Evolutionary conservation across 1,284 basidiomycete species (phyloP).

Genomic region (Phlebopus sp.): DNA sequence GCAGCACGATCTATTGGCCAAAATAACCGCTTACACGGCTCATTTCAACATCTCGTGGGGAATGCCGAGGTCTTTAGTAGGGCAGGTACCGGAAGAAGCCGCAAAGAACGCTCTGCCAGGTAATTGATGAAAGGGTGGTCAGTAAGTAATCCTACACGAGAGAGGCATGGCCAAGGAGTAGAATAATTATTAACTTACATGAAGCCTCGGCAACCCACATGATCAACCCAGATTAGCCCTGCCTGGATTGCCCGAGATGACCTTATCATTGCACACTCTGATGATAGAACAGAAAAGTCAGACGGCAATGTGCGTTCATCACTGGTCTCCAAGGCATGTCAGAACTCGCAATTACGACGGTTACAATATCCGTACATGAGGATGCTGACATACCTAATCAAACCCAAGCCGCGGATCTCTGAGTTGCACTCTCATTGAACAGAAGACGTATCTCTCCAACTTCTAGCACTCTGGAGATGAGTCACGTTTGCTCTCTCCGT

Average conservation of each 20-base stretch:
- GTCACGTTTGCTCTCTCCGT: slow-evolving; percentile 1
- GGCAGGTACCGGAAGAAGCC: slow-evolving; percentile 21
- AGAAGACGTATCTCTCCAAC: slow-evolving; percentile 15
- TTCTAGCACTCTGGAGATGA: slow-evolving; percentile 5
- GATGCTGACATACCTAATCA: slow-evolving; percentile 23
- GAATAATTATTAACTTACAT: slow-evolving; percentile 14
- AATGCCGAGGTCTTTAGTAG: slow-evolving; percentile 10
- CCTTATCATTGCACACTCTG: slow-evolving; percentile 21
- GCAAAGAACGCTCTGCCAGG: not conserved
- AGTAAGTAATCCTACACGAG: slow-evolving; percentile 1
- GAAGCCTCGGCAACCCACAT: slow-evolving; percentile 19
- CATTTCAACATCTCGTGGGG: slow-evolving; percentile 11
- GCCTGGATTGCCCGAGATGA: slow-evolving; percentile 29
- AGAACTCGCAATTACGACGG: slow-evolving; percentile 9
- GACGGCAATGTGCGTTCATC: slow-evolving; percentile 23
- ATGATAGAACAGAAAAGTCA: slow-evolving; percentile 27
- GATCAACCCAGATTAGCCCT: slow-evolving; percentile 22
- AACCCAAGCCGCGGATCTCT: slow-evolving; percentile 30
- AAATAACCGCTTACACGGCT: slow-evolving; percentile 1
- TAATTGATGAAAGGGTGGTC: slow-evolving; percentile 8
- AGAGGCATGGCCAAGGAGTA: slow-evolving; percentile 24
- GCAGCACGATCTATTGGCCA: slow-evolving; percentile 10
- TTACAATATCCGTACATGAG: slow-evolving; percentile 23
- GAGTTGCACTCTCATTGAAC: slow-evolving; percentile 8
- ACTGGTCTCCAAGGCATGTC: slow-evolving; percentile 22